Evolutionary conservation across 2,329 filamentous ascomycete genomes (phyloP).

Genomic region (Elsinoe fawcettii): DNA sequence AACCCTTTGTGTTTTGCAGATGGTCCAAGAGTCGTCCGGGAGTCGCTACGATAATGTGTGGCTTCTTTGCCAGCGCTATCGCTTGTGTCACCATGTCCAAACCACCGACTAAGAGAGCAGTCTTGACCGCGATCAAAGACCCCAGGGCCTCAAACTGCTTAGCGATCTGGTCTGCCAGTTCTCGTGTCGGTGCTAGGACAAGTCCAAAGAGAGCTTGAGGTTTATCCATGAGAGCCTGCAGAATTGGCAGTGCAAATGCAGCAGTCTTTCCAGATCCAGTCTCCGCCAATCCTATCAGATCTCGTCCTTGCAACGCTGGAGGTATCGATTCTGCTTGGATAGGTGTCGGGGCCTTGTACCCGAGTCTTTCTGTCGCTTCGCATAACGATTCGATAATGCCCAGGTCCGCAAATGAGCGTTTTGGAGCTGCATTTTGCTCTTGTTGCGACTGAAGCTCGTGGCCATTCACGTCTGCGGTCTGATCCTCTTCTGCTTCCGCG

Average conservation of each 20-base stretch:
- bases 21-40: conserved; percentile 86
- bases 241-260: conserved; percentile 85
- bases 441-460: too few relatives aligned
- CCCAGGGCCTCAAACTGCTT: conserved; percentile 83
- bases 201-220: conserved; percentile 82
- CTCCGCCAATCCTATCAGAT: conserved; percentile 89
- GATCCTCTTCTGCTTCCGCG: conserved; percentile 21
- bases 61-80: conserved; percentile 85
- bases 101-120: conserved; percentile 73
- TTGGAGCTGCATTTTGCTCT: conserved; percentile 21
- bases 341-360: conserved; percentile 78
- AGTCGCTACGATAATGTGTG: conserved; percentile 87
- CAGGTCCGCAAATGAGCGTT: conserved; percentile 61
- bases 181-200: conserved; percentile 84
- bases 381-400: conserved; percentile 81
- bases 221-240: conserved; percentile 83
- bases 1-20: conserved; percentile 93
- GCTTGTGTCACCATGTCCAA: conserved; percentile 92
- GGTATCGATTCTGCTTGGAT: conserved; percentile 86
- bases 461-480: conserved; percentile 19
- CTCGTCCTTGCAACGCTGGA: conserved; percentile 66
- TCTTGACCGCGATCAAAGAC: conserved; percentile 77
- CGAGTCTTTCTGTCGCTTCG: conserved; percentile 75
- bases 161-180: conserved; percentile 85
- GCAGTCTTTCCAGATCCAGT: conserved; percentile 95